Evolutionary conservation across 352 stramenopile genomes (phyloP).

Genomic region (Globisporangium iwayamae): DNA sequence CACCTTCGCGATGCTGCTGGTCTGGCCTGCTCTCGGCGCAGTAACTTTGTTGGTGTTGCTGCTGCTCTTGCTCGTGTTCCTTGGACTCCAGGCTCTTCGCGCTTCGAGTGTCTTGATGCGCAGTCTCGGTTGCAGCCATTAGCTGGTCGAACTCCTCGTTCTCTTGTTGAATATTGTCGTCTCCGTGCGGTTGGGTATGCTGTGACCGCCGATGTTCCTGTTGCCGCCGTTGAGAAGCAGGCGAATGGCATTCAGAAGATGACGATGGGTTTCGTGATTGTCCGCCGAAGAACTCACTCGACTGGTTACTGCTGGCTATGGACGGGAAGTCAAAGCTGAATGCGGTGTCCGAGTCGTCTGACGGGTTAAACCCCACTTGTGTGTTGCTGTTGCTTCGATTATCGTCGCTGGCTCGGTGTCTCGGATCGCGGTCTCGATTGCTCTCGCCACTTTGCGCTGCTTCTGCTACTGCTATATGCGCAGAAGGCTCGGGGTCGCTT

Average conservation of each 20-base stretch:
- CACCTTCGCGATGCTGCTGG: not conserved
- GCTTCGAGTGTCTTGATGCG: too few relatives aligned
- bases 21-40: not conserved
- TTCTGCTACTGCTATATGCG: not conserved
- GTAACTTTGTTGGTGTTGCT: not conserved
- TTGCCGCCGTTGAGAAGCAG: not conserved
- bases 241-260: not conserved
- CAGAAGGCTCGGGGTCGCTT: not conserved
- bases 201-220: not conserved
- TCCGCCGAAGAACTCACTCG: not conserved
- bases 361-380: not conserved
- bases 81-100: not conserved
- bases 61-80: not conserved
- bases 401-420: not conserved
- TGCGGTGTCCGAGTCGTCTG: constrained; percentile 15
- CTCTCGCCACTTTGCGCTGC: not conserved
- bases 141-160: not conserved
- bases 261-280: not conserved
- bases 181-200: not conserved
- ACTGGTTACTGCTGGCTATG: constrained; percentile 2
- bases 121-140: not conserved
- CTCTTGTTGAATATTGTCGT: not conserved
- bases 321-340: constrained; percentile 28
- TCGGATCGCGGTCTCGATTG: not conserved
- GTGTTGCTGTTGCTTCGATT: constrained; percentile 17